phyloP scores from a whole-genome alignment of 495 filamentous ascomycete genomes.

The Talaromyces liani region DNA sequence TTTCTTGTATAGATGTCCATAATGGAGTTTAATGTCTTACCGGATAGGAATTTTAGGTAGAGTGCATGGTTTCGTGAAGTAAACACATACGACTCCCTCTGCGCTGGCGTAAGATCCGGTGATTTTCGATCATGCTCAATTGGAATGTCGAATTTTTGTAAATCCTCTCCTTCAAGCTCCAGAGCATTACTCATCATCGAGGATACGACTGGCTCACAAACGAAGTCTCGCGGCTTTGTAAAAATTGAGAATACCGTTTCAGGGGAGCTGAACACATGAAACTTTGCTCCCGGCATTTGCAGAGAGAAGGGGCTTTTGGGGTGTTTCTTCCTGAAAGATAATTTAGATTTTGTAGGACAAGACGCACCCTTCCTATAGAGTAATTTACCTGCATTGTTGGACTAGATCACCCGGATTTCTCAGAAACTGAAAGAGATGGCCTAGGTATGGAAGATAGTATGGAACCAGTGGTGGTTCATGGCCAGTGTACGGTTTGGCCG shows the following conservation, averaged over 20 bases:
- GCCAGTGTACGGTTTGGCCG: background rate
- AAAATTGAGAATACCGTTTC: constrained; percentile 6
- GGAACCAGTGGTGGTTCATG: constrained; percentile 8
- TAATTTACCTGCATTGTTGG: background rate
- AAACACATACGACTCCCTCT: constrained; percentile 6
- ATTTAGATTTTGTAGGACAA: background rate
- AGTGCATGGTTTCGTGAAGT: constrained; percentile 1
- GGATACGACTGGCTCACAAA: constrained; percentile 8
- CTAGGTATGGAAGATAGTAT: constrained; percentile 9
- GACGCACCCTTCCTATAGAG: background rate
- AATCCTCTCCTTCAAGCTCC: background rate
- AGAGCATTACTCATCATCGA: constrained; percentile 10
- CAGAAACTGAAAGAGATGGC: constrained; percentile 7
- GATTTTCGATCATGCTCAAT: constrained; percentile 1
- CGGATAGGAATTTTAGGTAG: constrained; percentile 7
- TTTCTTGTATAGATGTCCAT: constrained; percentile 4
- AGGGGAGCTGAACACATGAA: constrained; percentile 9
- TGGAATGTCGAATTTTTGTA: constrained; percentile 6
- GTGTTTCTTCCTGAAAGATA: background rate
- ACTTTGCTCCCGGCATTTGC: constrained; percentile 7
- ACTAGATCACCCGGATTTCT: constrained; percentile 1
- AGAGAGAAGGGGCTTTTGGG: constrained; percentile 7
- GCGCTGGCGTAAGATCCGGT: background rate
- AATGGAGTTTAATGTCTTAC: background rate
- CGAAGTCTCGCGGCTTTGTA: constrained; percentile 1